Base-by-base conservation (phyloP, 345 rosid genomes). In the Turritis glabra region DNA sequence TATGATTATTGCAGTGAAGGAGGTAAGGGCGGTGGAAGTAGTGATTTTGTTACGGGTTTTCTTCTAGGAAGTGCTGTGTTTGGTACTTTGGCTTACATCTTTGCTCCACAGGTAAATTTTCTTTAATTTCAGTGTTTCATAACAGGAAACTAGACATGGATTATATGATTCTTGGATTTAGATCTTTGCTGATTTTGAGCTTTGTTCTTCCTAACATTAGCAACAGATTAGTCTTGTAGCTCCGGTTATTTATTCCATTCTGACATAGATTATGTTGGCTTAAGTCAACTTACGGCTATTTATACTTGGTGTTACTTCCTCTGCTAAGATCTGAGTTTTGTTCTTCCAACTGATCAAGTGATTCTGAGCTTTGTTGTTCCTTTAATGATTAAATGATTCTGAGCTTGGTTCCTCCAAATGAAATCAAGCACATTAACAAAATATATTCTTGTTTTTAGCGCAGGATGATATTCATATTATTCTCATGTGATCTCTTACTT, bases 21-120 rank as follows among this genome's bases (percentile, higher is more conserved):
- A 33, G 68, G 57, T 38, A 80, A 77, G 44, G 69, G 69, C 8
- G 47, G 83, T 38, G 90, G 90, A 51, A 88, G 87, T 19, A 87
- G 85, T 73, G 96, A 88, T 79, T 92, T 92, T 32, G 58, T 50
- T 66, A 50, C 83, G 62, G 89, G 98, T 51, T 92, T 90, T 74
- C 81, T 92, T 43, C 69, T 92, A 68, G 96, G 96, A 54, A 96
- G 96, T 47, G 96, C 96, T 29, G 67, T 92, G 12, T 87, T 82
- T 73, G 98, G 96, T 68, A 87, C 92, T 12, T 44, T 90, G 32
- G 88, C 90, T 19, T 91, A 87, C 77, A 19, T 85, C 56, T 90
- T 85, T 79, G 90, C 97, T 41, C 96, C 98, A 14, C 94, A 90
- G 96, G 96, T 90, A 64, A 43, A 55, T 67, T 33, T 38, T 19